Base-by-base conservation (phyloP, 2,329 filamentous ascomycete genomes). In the Pseudogymnoascus sp. region DNA sequence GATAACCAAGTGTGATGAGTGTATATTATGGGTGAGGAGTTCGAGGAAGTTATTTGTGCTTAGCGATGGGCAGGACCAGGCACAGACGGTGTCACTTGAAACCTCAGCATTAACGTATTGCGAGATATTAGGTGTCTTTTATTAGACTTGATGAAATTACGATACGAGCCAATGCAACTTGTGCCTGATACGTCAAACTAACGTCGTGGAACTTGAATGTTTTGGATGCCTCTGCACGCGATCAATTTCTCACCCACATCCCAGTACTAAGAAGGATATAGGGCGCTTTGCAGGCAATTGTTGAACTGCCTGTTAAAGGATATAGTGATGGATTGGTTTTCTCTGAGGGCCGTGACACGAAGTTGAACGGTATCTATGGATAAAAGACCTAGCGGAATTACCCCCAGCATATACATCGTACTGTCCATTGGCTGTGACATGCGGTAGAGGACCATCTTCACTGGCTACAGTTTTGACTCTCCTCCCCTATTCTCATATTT, bases 1-100 rank as follows among this genome's bases (percentile, higher is more conserved):
- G 94, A 99, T 5, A 55, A 35, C 28, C 28, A 55, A 22, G 49
- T 55, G n/a, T 55, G 49, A 55, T 25, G 23, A 5, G 19, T 55
- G 49, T 55, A 55, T 55, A 55, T 55, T 55, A 55, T 55, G n/a
- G 28, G 14, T 22, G 25, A 19, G 28, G 49, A 35, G 28, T 35
- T 55, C 5, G 16, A 35, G 16, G 49, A 35, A 22, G 9, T 33
- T 35, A 19, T 35, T 55, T 55, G 16, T 35, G 28, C 9, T 55
- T 55, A 6, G 49, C 28, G 16, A 28, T 33, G 28, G 5, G 28
- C 45, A 55, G 45, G n/a, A 22, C 23, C 3, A 45, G 33, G 45
- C 49, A 55, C 28, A 55, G 28, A 19, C n/a, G 28, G 28, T 55
- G 49, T 33, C 16, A 19, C 49, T 55, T 55, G 28, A 22, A 55